A percentile compares a stretch with the other conserved stretches of the same genome.
Evolutionary conservation across 352 stramenopile genomes (phyloP).

Genomic region (Pythium oligandrum): DNA sequence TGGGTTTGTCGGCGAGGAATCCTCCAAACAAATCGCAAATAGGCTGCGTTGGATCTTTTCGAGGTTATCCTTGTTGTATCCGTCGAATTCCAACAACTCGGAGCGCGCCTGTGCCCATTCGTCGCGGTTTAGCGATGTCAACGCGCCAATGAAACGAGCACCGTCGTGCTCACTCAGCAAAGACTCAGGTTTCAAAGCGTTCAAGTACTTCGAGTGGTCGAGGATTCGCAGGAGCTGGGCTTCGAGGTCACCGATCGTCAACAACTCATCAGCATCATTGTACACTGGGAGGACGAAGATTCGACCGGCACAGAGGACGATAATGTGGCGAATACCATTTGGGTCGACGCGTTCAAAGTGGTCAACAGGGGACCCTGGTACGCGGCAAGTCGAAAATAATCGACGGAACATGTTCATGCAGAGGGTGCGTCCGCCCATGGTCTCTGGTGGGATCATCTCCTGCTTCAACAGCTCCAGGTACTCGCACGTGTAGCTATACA

Average conservation of each 20-base stretch:
- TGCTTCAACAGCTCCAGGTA: slow-evolving; percentile 85
- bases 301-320: slow-evolving; percentile 48
- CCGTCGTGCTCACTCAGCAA: slow-evolving; percentile 19
- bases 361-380: slow-evolving; percentile 59
- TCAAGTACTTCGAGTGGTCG: slow-evolving; percentile 38
- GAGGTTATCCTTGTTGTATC: slow-evolving; percentile 55
- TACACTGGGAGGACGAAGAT: slow-evolving; percentile 49
- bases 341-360: slow-evolving; percentile 45
- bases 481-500: slow-evolving; percentile 53
- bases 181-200: slow-evolving; percentile 18
- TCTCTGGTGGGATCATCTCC: slow-evolving; percentile 81
- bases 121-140: slow-evolving; percentile 87
- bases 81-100: slow-evolving; percentile 47
- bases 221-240: slow-evolving; percentile 52
- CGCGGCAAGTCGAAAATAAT: slow-evolving; percentile 88
- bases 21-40: slow-evolving; percentile 88
- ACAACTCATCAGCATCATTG: slow-evolving; percentile 32
- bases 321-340: slow-evolving; percentile 31
- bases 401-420: slow-evolving; percentile 89
- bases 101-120: slow-evolving; percentile 81
- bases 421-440: slow-evolving; percentile 80
- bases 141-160: slow-evolving; percentile 62
- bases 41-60: slow-evolving; percentile 85
- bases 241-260: slow-evolving; percentile 65
- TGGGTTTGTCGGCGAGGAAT: slow-evolving; percentile 31